Evolutionary conservation across 495 filamentous ascomycete genomes (phyloP), one percentile per base, ranked within the genome.

Genomic region (Chaetomium tenue): DNA sequence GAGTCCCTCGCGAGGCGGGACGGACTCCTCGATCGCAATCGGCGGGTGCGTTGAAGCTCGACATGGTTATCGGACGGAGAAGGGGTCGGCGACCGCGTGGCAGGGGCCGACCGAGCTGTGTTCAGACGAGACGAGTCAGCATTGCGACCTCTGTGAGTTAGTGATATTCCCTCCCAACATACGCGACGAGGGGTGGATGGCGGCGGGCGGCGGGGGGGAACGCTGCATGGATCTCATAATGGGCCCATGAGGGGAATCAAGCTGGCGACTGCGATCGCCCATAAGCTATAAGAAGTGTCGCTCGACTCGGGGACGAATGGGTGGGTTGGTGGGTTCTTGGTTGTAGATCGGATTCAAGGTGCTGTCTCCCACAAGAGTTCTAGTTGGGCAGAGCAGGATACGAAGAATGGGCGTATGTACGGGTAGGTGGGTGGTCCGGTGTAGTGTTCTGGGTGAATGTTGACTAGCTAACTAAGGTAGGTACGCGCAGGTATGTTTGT

Each of bases 171-270:
- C 62, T 60, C 63, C 62, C 72, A 70, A 82, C 80, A 74, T 81
- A 82, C 80, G 76, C 71, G 77, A 73, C 68, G 80, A 79, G 65
- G 79, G 76, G 69, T 80, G 79, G 66, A 81, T 75, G 69, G 77
- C 77, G 74, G 80, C 79, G 66, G 80, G 79, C 68, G 80, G 82
- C 28, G 79, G 81, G 60, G 81, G 78, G 59, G 79, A 82, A 65
- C 79, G 79, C 73, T 83, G 79, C 79, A 83, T 83, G 72, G 80
- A 79, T 72, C 81, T 79, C 79, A 83, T 83, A 76, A 69, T 80
- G 76, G 74, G 71, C 73, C 77, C 79, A 78, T 79, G 70, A 59
- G 66, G 64, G 64, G 63, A 56, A 20, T 66, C 66, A 61, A 63
- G 63, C 26, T 25, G 69, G 61, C 59, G 61, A 56, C 52, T 64